Evolutionary conservation across 1,284 basidiomycete genomes (phyloP).

Genomic region (Neonothopanus nambi): DNA sequence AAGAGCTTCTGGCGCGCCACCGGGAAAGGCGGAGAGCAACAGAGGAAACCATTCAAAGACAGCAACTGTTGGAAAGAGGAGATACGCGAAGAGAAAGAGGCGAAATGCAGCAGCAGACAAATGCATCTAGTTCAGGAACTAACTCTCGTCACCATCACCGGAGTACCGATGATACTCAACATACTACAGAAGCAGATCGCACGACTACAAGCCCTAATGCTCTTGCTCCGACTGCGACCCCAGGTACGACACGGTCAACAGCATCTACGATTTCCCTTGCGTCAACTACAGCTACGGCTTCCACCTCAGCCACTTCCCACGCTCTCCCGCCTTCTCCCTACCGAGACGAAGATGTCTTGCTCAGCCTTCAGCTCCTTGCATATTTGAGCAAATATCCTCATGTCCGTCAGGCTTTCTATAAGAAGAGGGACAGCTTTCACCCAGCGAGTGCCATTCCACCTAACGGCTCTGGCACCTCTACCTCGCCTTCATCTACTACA

Average conservation of each 20-base stretch:
- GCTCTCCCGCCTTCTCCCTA: slow-evolving; percentile 60
- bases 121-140: too few species aligned
- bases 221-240: slow-evolving; percentile 5
- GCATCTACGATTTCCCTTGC: slow-evolving; percentile 10
- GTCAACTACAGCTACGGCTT: slow-evolving; percentile 18
- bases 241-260: slow-evolving; percentile 28
- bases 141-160: too few species aligned
- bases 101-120: not conserved
- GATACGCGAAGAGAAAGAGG: not conserved
- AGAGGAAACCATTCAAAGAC: not conserved
- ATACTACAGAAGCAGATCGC: not conserved
- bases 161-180: not conserved
- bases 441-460: slow-evolving; percentile 56
- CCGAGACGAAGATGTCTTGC: slow-evolving; percentile 92
- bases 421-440: slow-evolving; percentile 73
- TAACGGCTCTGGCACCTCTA: not conserved
- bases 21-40: not conserved
- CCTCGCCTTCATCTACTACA: not conserved
- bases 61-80: not conserved
- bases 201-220: not conserved
- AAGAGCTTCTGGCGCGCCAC: too few species aligned
- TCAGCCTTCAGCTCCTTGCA: slow-evolving; percentile 90
- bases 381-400: slow-evolving; percentile 98
- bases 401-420: slow-evolving; percentile 96
- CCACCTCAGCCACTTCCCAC: slow-evolving; percentile 24